phyloP scores from a whole-genome alignment of 257 asterid genomes.

The Eucommia ulmoides region DNA sequence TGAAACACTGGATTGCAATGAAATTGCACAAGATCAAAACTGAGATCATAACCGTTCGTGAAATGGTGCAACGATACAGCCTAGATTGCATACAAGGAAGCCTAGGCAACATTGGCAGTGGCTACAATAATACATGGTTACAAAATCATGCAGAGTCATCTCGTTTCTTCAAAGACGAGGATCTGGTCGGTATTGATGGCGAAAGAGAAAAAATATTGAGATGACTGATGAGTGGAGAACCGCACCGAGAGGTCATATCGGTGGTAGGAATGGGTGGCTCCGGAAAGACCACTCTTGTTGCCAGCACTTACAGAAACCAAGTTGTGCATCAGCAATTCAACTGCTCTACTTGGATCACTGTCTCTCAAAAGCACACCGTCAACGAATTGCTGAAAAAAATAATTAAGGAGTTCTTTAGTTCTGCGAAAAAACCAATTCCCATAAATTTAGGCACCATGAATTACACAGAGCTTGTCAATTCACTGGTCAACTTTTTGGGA shows the following conservation, averaged over 20 bases:
- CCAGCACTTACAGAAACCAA: constrained; percentile 13
- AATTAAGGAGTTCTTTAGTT: constrained; percentile 13
- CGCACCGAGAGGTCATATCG: not conserved
- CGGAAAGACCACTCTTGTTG: constrained; percentile 18
- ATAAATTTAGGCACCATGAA: constrained; percentile 13
- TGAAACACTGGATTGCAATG: constrained; percentile 5
- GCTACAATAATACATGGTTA: not conserved
- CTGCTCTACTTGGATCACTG: constrained; percentile 21
- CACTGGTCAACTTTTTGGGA: not conserved
- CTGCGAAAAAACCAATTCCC: constrained; percentile 9
- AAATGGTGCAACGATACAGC: constrained; percentile 5
- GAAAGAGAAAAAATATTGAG: constrained; percentile 1
- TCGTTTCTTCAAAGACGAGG: constrained; percentile 2
- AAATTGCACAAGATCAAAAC: constrained; percentile 11
- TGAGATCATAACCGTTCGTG: constrained; percentile 8
- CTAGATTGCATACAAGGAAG: not conserved
- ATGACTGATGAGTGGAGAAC: constrained; percentile 6
- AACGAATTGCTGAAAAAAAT: constrained; percentile 18
- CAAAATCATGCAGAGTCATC: constrained; percentile 10
- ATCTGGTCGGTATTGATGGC: constrained; percentile 7
- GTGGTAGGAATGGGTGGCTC: constrained; percentile 14
- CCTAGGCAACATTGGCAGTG: not conserved
- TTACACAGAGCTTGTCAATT: constrained; percentile 19
- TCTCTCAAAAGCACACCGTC: constrained; percentile 9
- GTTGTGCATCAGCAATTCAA: constrained; percentile 10